Evolutionary conservation across 2,329 filamentous ascomycete species (phyloP), one percentile per base, ranked within the genome.

Genomic region (Orbilia ellipsospora): DNA sequence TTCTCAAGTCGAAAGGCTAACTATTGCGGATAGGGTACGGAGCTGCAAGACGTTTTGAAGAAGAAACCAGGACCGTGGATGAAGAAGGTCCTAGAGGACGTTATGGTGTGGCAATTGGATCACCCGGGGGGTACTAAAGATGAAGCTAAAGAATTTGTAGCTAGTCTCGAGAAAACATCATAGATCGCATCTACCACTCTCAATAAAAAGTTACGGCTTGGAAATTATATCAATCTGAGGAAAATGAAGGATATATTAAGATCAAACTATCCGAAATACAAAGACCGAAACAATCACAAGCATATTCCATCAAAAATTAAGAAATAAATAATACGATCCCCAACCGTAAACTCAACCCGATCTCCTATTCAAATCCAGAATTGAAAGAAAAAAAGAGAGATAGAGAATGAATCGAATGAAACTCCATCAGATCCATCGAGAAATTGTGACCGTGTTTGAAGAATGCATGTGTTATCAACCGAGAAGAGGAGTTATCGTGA

Each of bases 41-140:
- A 90, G 62, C 86, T 98, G 18, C 87, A 89, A 16, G 86, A 89
- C 77, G 88, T 87, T 2, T 85, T 98, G 2, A 88, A 86, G 0
- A 83, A 87, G n/a, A 89, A 88, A 77, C 90, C 92, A 0, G 93
- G 92, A 0, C 89, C 85, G n/a, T 98, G 94, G 94, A 91, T 96
- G 86, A 88, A 88, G 64, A 86, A 86, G 54, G 93, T 93, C 2
- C 83, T 97, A 55, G 90, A 96, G 36, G 85, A 93, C 2, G 91
- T 92, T 75, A 88, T 96, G 82, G 89, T 89, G 75, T 98, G 94
- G 93, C 95, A 98, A 82, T 86, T 98, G 62, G 87, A 92, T 44
- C 89, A 98, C 80, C 92, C 93, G 0, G 85, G 85, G 2, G 85
- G 84, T 69, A 87, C 86, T 2, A 90, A 94, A 77, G 83, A 85